Percentiles rank a stretch among this genome's conserved stretches.
Conservation (phyloP, 257 asterid species). For the Marsdenia floribunda region DNA sequence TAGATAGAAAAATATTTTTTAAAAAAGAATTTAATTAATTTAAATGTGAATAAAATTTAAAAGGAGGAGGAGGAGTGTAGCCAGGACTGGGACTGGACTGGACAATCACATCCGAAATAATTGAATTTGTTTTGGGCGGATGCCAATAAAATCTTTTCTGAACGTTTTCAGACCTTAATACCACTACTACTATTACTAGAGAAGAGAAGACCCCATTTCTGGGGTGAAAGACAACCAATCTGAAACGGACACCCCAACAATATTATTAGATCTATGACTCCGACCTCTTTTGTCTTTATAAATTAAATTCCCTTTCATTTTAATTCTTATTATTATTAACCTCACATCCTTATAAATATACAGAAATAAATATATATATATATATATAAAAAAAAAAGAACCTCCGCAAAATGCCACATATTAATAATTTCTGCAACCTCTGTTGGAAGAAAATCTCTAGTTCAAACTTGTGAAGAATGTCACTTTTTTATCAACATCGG, state of each 20-base stretch:
- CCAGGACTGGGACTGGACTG: no score
- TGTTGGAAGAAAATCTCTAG: not conserved
- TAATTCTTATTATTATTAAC: not conserved
- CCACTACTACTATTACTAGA: no score
- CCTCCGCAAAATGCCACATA: not conserved
- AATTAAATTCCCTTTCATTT: not conserved
- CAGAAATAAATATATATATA: no score
- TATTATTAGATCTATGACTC: not conserved
- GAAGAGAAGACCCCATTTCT: not conserved
- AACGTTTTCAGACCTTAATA: not conserved
- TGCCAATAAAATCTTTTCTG: conserved; percentile 6
- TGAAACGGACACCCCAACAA: conserved; percentile 1
- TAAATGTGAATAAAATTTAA: not conserved
- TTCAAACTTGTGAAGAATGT: not conserved
- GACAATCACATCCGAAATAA: conserved; percentile 5
- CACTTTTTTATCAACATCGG: not conserved
- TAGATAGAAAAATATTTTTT: no score
- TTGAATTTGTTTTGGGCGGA: conserved; percentile 1
- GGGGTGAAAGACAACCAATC: conserved; percentile 1
- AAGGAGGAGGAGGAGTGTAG: no score
- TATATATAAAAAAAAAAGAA: not conserved
- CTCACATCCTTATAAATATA: no score
- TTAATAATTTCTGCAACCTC: not conserved
- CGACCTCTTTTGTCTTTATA: not conserved
- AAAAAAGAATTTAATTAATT: no score